Percentiles rank a stretch among this genome's conserved stretches.
phyloP scores from a whole-genome alignment of 805 yeast species.

The Wickerhamomyces chambardii region DNA sequence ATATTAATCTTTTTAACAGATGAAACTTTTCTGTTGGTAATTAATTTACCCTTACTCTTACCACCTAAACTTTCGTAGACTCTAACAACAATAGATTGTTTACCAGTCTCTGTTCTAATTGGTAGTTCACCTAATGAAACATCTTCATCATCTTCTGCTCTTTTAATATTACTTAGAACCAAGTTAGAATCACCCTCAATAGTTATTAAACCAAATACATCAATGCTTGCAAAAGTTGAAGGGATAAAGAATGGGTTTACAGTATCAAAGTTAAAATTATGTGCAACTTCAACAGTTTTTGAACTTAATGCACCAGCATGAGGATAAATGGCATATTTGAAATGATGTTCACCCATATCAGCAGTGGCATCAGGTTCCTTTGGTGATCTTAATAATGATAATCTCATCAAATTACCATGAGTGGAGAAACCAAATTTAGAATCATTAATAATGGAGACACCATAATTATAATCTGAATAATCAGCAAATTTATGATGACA shows the following conservation, averaged over 20 bases:
- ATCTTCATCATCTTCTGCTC: conserved; percentile 77
- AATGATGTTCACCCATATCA: conserved; percentile 83
- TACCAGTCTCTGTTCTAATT: conserved; percentile 33
- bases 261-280: conserved; percentile 62
- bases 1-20: conserved; percentile 23
- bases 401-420: conserved; percentile 86
- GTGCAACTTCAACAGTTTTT: conserved; percentile 64
- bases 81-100: conserved; percentile 55
- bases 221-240: conserved; percentile 9
- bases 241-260: conserved; percentile 9
- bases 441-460: conserved; percentile 78
- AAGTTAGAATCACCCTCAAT: conserved; percentile 47
- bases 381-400: conserved; percentile 82
- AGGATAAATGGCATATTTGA: conserved; percentile 79
- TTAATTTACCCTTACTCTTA: conserved; percentile 40
- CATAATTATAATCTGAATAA: conserved; percentile 77
- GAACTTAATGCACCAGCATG: conserved; percentile 61
- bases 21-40: conserved; percentile 28
- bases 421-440: conserved; percentile 88
- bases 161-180: conserved; percentile 68
- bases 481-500: conserved; percentile 94
- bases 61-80: conserved; percentile 91
- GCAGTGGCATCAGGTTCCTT: conserved; percentile 94
- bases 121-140: conserved; percentile 36
- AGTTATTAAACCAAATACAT: conserved; percentile 21